Conservation (phyloP, 116 monocot species). For the Iris pallida region DNA sequence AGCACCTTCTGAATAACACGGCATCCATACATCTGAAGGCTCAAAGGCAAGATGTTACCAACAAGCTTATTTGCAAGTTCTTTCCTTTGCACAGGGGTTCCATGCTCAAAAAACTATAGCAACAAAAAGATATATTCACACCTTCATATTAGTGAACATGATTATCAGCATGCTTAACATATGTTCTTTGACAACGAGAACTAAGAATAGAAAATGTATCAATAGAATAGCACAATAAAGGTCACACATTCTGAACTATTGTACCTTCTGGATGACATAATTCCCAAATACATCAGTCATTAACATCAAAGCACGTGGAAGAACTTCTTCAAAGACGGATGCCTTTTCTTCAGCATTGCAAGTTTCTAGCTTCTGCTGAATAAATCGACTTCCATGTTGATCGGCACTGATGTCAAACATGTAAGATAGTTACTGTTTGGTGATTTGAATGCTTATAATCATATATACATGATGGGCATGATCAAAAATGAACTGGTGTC, state of each 20-base stretch:
- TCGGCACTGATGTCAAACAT: slow-evolving; percentile 60
- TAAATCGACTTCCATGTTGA: slow-evolving; percentile 96
- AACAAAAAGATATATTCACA: not conserved
- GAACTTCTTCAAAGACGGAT: slow-evolving; percentile 79
- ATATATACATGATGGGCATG: not conserved
- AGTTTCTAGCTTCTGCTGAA: slow-evolving; percentile 90
- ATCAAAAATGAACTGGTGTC: slow-evolving; percentile 15
- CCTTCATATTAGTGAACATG: no score
- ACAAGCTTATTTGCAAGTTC: slow-evolving; percentile 76
- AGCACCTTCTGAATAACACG: slow-evolving; percentile 96
- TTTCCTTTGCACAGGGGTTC: slow-evolving; percentile 72
- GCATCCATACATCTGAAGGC: slow-evolving; percentile 97
- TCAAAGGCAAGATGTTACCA: slow-evolving; percentile 66
- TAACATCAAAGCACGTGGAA: slow-evolving; percentile 76
- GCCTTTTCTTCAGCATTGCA: slow-evolving; percentile 79
- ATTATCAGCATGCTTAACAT: no score
- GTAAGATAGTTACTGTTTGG: slow-evolving; percentile 2
- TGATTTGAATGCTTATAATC: not conserved
- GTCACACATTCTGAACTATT: no score
- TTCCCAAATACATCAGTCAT: slow-evolving; percentile 99
- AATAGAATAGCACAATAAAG: no score
- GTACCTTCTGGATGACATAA: slow-evolving; percentile 90
- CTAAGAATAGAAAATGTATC: no score
- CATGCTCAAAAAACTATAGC: slow-evolving; percentile 88
- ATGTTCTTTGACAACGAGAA: no score